Percentiles rank a stretch among this genome's conserved stretches.
phyloP scores from a whole-genome alignment of 257 asterid species.

The Solanum etuberosum region DNA sequence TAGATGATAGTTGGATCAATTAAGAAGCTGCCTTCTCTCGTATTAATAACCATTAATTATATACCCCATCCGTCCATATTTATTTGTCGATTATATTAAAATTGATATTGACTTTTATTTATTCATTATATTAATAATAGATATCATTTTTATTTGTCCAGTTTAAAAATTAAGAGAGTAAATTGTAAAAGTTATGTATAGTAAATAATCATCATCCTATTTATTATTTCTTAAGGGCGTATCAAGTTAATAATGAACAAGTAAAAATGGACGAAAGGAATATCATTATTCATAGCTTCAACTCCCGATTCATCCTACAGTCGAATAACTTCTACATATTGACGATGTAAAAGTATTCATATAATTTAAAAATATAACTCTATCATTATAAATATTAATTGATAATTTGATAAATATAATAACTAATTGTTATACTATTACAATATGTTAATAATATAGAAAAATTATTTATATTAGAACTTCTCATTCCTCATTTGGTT shows the following conservation, averaged over 20 bases:
- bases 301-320: background rate
- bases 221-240: no score
- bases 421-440: background rate
- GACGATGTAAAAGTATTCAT: no score
- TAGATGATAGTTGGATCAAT: background rate
- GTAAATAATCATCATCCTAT: no score
- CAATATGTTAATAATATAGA: background rate
- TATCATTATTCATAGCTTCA: background rate
- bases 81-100: no score
- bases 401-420: background rate
- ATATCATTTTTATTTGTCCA: no score
- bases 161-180: no score
- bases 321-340: no score
- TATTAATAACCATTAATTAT: background rate
- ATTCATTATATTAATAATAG: no score
- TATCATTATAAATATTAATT: background rate
- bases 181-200: no score
- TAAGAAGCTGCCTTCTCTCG: background rate
- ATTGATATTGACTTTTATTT: no score
- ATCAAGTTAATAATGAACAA: no score
- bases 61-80: background rate
- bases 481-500: background rate
- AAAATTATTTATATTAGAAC: background rate
- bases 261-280: no score
- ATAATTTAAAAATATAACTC: background rate